Evolutionary conservation across 345 rosid genomes (phyloP).

Genomic region (Trapa bicornis): DNA sequence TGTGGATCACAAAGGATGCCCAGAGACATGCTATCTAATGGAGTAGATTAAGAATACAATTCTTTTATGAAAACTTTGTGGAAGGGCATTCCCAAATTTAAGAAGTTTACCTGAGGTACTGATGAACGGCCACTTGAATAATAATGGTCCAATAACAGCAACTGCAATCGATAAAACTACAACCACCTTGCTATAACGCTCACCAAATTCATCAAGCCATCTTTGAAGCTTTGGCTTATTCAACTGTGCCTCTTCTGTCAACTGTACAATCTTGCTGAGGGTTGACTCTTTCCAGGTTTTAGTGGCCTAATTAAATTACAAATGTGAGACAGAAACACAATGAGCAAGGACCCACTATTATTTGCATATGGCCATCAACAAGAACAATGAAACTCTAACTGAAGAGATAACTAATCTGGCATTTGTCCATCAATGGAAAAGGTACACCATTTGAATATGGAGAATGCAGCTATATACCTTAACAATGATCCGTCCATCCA

Average conservation of each 20-base stretch:
- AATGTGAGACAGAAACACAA: not conserved
- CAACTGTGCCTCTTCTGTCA: slow-evolving; percentile 88
- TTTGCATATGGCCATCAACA: not conserved
- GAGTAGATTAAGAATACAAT: not conserved
- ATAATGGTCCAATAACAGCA: slow-evolving; percentile 73
- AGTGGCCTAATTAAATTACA: slow-evolving; percentile 31
- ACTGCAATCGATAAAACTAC: slow-evolving; percentile 64
- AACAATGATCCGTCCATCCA: slow-evolving; percentile 92
- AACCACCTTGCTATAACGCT: slow-evolving; percentile 81
- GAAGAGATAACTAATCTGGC: not conserved
- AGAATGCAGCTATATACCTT: slow-evolving; percentile 36
- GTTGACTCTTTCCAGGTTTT: slow-evolving; percentile 93
- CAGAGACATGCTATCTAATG: not conserved
- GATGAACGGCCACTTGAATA: slow-evolving; percentile 90
- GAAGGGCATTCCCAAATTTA: not conserved
- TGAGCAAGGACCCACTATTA: not conserved
- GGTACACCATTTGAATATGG: not conserved
- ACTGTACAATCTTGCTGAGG: slow-evolving; percentile 70
- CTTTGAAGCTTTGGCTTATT: slow-evolving; percentile 88
- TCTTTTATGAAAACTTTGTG: not conserved
- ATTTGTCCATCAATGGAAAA: not conserved
- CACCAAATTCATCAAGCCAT: slow-evolving; percentile 98
- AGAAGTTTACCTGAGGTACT: slow-evolving; percentile 56
- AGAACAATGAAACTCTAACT: not conserved
- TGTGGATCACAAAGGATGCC: not conserved